A percentile compares a stretch with the other conserved stretches of the same genome.
These are phyloP conservation scores for Suillus americanus DNA, from an alignment of 768 basidiomycete genomes.

Conservation along the genomic window DNA sequence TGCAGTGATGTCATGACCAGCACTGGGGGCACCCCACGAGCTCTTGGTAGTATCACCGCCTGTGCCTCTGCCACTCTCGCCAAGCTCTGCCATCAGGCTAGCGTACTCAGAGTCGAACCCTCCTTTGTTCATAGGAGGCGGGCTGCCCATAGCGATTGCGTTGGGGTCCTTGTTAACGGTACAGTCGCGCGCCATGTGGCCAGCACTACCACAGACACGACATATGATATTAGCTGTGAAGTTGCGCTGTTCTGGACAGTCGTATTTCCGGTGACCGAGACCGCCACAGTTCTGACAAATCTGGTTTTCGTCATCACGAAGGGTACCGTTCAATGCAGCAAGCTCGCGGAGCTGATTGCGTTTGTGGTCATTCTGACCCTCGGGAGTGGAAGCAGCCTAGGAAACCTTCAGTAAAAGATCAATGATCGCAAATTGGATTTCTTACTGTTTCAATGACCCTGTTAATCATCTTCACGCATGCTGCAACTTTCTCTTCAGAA, in stretches of 20 bases:
- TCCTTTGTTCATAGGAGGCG: constrained; percentile 57
- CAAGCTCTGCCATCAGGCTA: constrained; percentile 95
- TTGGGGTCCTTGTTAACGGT: constrained; percentile 91
- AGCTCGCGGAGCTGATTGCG: constrained; percentile 97
- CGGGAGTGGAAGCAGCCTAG: constrained; percentile 97
- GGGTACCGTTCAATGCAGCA: constrained; percentile 95
- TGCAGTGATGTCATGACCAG: constrained; percentile 52
- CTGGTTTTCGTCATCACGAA: constrained; percentile 99
- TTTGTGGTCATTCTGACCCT: constrained; percentile 99
- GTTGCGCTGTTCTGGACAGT: constrained; percentile 97
- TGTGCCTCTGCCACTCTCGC: constrained; percentile 68
- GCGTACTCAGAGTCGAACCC: constrained; percentile 98
- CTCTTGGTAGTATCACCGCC: constrained; percentile 54
- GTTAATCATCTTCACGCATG: constrained; percentile 95
- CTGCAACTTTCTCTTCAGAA: constrained; percentile 84
- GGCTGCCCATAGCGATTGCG: constrained; percentile 45
- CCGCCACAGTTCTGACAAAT: constrained; percentile 97
- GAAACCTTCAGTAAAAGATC: neutral
- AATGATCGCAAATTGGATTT: neutral
- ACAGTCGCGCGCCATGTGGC: constrained; percentile 99
- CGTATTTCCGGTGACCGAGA: constrained; percentile 96
- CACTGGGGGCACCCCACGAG: constrained; percentile 66
- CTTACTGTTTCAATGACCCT: constrained; percentile 95
- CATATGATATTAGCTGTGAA: constrained; percentile 99
- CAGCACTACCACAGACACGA: constrained; percentile 96